phyloP scores from a whole-genome alignment of 345 rosid genomes.

The Hibiscus tridactylites region DNA sequence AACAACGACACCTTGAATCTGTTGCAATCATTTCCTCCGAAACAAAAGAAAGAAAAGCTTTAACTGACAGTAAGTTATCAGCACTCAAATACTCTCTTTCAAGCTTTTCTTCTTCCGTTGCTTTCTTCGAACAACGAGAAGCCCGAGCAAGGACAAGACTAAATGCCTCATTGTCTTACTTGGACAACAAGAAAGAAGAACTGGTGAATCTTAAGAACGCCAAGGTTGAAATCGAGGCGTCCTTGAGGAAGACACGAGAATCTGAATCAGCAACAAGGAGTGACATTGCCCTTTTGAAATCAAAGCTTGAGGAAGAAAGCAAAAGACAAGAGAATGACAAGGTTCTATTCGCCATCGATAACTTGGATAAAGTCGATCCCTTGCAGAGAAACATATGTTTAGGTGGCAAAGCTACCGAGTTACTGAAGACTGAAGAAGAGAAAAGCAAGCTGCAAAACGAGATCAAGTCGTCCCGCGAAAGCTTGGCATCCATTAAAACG shows the following conservation, averaged over 20 bases:
- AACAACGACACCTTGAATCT: constrained; percentile 35
- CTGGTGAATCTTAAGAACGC: constrained; percentile 29
- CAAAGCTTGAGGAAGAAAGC: constrained; percentile 68
- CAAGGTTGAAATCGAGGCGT: constrained; percentile 43
- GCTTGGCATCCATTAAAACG: constrained; percentile 32
- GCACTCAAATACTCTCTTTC: constrained; percentile 60
- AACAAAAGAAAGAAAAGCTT: constrained; percentile 37
- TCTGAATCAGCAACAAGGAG: constrained; percentile 50
- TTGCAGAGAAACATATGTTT: constrained; percentile 32
- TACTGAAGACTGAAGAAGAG: constrained; percentile 70
- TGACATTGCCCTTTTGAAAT: constrained; percentile 37
- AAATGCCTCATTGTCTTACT: constrained; percentile 24
- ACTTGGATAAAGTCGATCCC: constrained; percentile 46
- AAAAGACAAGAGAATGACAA: constrained; percentile 58
- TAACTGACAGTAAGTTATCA: constrained; percentile 46
- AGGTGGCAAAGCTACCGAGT: constrained; percentile 66
- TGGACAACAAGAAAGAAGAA: constrained; percentile 44
- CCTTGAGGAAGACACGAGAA: constrained; percentile 35
- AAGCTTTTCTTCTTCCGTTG: constrained; percentile 42
- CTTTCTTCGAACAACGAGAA: constrained; percentile 68
- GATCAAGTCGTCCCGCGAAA: constrained; percentile 48
- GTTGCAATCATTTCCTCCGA: constrained; percentile 31
- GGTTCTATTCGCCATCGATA: constrained; percentile 75
- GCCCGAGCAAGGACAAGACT: constrained; percentile 42
- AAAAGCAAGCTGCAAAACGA: constrained; percentile 67